Evolutionary conservation across 1,139 yeast genomes (phyloP).

Genomic region (Taphrina populina): DNA sequence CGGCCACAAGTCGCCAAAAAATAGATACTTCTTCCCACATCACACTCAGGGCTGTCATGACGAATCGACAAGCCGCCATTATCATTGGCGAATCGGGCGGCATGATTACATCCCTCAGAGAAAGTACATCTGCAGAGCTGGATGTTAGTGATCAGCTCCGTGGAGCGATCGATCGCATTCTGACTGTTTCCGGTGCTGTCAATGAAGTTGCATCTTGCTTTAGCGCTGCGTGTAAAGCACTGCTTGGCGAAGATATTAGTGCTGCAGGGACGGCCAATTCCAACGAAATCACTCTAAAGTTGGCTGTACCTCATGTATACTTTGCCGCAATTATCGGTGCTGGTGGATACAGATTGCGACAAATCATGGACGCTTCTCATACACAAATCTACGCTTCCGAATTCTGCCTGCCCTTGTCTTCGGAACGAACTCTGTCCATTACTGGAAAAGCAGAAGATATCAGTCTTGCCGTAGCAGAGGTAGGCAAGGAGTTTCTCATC

Average conservation of each 20-base stretch:
- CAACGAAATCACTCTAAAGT: conserved; percentile 56
- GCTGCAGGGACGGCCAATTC: conserved; percentile 50
- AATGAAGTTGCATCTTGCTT: conserved; percentile 66
- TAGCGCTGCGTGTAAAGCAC: not conserved
- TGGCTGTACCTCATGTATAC: conserved; percentile 74
- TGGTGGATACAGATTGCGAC: conserved; percentile 70
- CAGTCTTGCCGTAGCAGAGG: conserved; percentile 76
- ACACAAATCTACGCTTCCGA: conserved; percentile 78
- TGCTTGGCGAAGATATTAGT: conserved; percentile 8
- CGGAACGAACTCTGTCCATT: conserved; percentile 71
- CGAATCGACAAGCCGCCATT: conserved; percentile 39
- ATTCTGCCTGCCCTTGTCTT: conserved; percentile 69
- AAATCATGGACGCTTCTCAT: conserved; percentile 80
- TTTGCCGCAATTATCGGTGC: conserved; percentile 84
- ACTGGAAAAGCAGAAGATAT: conserved; percentile 85
- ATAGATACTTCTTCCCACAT: conserved; percentile 37
- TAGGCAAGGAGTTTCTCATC: conserved; percentile 65
- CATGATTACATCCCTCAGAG: conserved; percentile 51
- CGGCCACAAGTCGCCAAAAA: not conserved
- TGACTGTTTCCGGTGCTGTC: conserved; percentile 72
- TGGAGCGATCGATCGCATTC: conserved; percentile 73
- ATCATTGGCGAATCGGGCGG: conserved; percentile 36
- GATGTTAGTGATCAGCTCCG: conserved; percentile 75
- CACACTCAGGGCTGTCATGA: conserved; percentile 36
- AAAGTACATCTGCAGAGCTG: conserved; percentile 63